Evolutionary conservation across 495 filamentous ascomycete genomes (phyloP), one percentile per base, ranked within the genome.

Genomic region (Neurospora sp.): DNA sequence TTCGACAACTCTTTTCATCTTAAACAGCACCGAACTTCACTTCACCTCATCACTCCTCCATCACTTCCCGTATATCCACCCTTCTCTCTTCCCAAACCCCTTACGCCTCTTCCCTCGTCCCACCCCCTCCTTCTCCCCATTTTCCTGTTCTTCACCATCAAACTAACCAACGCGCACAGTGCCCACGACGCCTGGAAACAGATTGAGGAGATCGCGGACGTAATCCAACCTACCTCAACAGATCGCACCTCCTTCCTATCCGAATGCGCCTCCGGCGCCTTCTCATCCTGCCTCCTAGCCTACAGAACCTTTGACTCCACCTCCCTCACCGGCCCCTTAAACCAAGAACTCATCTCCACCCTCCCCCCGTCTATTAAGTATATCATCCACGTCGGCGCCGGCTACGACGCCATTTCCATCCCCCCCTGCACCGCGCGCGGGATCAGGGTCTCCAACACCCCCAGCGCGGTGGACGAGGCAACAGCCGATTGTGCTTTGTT

Each of bases 341-440:
- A 94, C 74, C 84, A 83, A 54, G 91, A 93, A 78, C 81, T 94
- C 34, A 81, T 93, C n/a, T 80, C 82, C 17, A 85, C 82, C 13
- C 81, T 95, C 3, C 94, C 94, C 1, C 77, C 81, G 39, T 90
- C 88, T 4, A 79, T 97, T 45, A 90, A 88, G 74, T 97, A 92
- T 81, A 87, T 97, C 75, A 92, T 89, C 78, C 94, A 97, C 79
- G 94, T 93, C 77, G 94, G 93, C 40, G 92, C 93, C 43, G 93
- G 93, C 28, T 96, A 95, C 82, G 93, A 96, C 81, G 90, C 93
- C 82, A 84, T 96, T 71, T 88, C 91, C 78, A 85, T 94, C 39
- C 82, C 88, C 72, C 90, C 90, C 40, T 94, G 92, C 85, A 91
- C 87, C 19, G 84, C 85, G 2, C 87, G 86, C 72, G 82, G 79